phyloP scores from a whole-genome alignment of 177 flowering plant species.

The Vitis hybrid region DNA sequence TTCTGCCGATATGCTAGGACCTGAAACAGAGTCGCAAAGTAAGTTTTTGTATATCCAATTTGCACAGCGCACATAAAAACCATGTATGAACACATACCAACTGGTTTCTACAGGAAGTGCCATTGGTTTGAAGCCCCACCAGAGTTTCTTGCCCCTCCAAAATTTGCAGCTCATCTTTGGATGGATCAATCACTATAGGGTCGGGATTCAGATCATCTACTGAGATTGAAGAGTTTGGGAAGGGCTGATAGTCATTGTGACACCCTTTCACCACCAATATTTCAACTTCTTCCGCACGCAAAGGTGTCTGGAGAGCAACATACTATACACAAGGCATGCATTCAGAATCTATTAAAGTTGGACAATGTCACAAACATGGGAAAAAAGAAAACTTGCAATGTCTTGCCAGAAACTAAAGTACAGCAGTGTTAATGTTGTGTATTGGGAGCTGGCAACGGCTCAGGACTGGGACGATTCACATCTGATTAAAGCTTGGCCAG shows the following conservation, averaged over 20 bases:
- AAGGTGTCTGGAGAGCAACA: conserved; percentile 44
- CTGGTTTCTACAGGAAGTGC: conserved; percentile 20
- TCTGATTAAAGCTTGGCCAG: too few relatives aligned
- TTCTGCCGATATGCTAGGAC: conserved; percentile 32
- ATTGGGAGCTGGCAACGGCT: too few relatives aligned
- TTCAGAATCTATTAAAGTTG: conserved; percentile 1
- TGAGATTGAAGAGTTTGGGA: conserved; percentile 19
- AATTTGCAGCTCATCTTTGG: conserved; percentile 25
- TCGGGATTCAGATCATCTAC: conserved; percentile 16
- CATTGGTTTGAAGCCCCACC: conserved; percentile 22
- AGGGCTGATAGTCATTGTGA: background rate
- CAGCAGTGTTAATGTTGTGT: background rate
- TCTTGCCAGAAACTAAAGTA: too few relatives aligned
- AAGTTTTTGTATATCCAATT: background rate
- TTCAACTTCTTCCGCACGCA: conserved; percentile 56
- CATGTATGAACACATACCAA: conserved; percentile 26
- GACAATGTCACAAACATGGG: background rate
- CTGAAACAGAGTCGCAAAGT: conserved; percentile 17
- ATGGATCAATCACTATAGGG: conserved; percentile 5
- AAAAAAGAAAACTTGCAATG: background rate
- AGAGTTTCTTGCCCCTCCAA: conserved; percentile 36
- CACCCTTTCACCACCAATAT: conserved; percentile 27
- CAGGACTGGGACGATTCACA: too few relatives aligned
- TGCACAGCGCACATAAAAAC: too few relatives aligned
- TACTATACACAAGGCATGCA: conserved; percentile 33